Evolutionary conservation across 495 filamentous ascomycete genomes (phyloP).

Genomic region (Aspergillus bridgeri): DNA sequence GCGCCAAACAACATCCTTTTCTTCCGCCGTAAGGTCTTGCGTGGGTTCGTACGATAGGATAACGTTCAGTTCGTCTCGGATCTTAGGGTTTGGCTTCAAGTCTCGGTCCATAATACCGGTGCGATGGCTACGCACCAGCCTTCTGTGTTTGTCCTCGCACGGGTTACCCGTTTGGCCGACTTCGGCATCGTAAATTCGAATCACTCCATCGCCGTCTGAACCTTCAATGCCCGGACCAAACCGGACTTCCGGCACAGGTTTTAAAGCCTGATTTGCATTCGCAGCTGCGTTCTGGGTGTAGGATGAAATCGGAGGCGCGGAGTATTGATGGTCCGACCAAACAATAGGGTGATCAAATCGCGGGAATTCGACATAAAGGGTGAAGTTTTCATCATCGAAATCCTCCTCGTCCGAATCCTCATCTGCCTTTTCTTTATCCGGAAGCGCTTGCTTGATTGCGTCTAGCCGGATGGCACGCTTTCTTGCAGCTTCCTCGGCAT

Average conservation of each 20-base stretch:
- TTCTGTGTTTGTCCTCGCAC: constrained; percentile 89
- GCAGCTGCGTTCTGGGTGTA: constrained; percentile 58
- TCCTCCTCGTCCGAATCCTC: constrained; percentile 43
- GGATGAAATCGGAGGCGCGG: constrained; percentile 73
- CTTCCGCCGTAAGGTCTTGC: constrained; percentile 77
- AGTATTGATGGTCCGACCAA: constrained; percentile 91
- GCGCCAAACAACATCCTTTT: constrained; percentile 95
- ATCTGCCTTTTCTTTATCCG: constrained; percentile 12
- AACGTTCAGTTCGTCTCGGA: constrained; percentile 84
- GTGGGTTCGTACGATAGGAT: constrained; percentile 94
- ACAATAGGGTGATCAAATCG: constrained; percentile 95
- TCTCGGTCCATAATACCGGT: constrained; percentile 91
- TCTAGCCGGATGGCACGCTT: constrained; percentile 34
- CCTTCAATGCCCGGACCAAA: constrained; percentile 79
- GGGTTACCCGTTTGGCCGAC: constrained; percentile 85
- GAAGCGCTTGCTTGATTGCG: constrained; percentile 25
- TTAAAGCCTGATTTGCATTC: constrained; percentile 64
- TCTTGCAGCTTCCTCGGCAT: constrained; percentile 46
- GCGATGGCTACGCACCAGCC: constrained; percentile 88
- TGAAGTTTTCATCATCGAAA: constrained; percentile 57
- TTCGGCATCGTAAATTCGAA: constrained; percentile 91
- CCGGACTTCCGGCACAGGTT: constrained; percentile 76
- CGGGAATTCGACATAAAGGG: constrained; percentile 85
- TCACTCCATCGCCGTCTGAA: constrained; percentile 51
- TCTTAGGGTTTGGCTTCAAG: constrained; percentile 93